These are phyloP conservation scores for Licmophora abbreviata DNA, from an alignment of 108 stramenopile genomes.

Conservation along the genomic window DNA sequence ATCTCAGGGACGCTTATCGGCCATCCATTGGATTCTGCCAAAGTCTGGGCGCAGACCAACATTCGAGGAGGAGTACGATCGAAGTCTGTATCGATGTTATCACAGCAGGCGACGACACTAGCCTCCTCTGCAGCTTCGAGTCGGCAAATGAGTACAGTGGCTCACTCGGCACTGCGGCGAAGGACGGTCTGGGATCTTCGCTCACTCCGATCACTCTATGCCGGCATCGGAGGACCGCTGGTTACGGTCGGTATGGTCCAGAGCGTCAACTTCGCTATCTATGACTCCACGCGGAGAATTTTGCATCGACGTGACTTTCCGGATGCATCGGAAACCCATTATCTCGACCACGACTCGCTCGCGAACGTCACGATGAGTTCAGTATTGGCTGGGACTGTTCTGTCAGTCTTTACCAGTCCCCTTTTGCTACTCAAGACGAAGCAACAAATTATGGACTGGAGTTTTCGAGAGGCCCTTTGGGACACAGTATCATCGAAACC, in stretches of 20 bases:
- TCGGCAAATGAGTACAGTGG: slow-evolving; percentile 12
- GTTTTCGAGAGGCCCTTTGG: slow-evolving; percentile 37
- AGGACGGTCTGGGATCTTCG: background rate
- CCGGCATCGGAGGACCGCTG: slow-evolving; percentile 54
- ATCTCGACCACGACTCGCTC: slow-evolving; percentile 46
- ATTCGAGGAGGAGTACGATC: slow-evolving; percentile 1
- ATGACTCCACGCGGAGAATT: slow-evolving; percentile 51
- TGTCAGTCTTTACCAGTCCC: slow-evolving; percentile 44
- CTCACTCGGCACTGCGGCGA: background rate
- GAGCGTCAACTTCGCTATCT: slow-evolving; percentile 63
- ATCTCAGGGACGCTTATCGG: slow-evolving; percentile 42
- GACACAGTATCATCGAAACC: slow-evolving; percentile 23
- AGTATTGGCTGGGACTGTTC: slow-evolving; percentile 32
- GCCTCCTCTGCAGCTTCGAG: slow-evolving; percentile 1
- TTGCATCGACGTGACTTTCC: slow-evolving; percentile 21
- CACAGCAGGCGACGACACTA: background rate
- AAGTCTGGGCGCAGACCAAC: slow-evolving; percentile 62
- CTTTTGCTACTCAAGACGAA: slow-evolving; percentile 59
- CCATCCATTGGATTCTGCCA: slow-evolving; percentile 61
- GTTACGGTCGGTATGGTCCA: slow-evolving; percentile 59
- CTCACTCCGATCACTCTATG: slow-evolving; percentile 44
- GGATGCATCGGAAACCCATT: slow-evolving; percentile 17
- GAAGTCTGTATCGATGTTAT: background rate
- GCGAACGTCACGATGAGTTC: slow-evolving; percentile 49
- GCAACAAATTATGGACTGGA: slow-evolving; percentile 55